Conservation (phyloP, 2,329 filamentous ascomycete genomes). For the Dichotomopilus funicola region DNA sequence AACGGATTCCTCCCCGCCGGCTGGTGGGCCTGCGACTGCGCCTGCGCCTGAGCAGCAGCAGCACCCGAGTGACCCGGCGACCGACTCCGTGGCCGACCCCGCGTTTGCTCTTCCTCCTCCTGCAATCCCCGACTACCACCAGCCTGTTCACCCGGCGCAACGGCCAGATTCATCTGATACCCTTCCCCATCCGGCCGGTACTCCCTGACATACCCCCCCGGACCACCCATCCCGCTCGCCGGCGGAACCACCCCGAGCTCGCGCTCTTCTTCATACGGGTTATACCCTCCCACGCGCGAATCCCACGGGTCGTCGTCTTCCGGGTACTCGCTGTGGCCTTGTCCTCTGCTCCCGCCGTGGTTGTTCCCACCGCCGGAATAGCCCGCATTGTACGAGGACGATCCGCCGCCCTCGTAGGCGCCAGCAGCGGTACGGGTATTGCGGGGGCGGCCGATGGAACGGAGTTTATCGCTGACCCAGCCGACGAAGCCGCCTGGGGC, state of each 20-base stretch:
- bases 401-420: slow-evolving; percentile 55
- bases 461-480: slow-evolving; percentile 65
- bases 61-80: slow-evolving; percentile 29
- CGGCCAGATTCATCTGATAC: slow-evolving; percentile 46
- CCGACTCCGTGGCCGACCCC: slow-evolving; percentile 41
- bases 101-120: slow-evolving; percentile 27
- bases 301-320: slow-evolving; percentile 88
- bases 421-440: slow-evolving; percentile 61
- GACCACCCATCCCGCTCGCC: slow-evolving; percentile 3
- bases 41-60: neutral
- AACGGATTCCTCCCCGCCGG: slow-evolving; percentile 54
- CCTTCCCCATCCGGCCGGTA: slow-evolving; percentile 32
- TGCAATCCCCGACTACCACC: neutral
- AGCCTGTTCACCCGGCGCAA: slow-evolving; percentile 19
- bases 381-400: slow-evolving; percentile 28
- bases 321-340: slow-evolving; percentile 58
- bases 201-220: slow-evolving; percentile 13
- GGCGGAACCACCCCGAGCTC: slow-evolving; percentile 53
- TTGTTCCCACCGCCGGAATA: slow-evolving; percentile 21
- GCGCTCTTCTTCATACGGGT: slow-evolving; percentile 68
- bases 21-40: slow-evolving; percentile 19
- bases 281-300: slow-evolving; percentile 60
- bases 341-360: slow-evolving; percentile 29
- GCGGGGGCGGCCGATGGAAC: slow-evolving; percentile 47
- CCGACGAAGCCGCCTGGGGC: slow-evolving; percentile 58